Evolutionary conservation across 2,329 filamentous ascomycete genomes (phyloP), one percentile per base, ranked within the genome.

Genomic region (Phyllosticta citriasiana): DNA sequence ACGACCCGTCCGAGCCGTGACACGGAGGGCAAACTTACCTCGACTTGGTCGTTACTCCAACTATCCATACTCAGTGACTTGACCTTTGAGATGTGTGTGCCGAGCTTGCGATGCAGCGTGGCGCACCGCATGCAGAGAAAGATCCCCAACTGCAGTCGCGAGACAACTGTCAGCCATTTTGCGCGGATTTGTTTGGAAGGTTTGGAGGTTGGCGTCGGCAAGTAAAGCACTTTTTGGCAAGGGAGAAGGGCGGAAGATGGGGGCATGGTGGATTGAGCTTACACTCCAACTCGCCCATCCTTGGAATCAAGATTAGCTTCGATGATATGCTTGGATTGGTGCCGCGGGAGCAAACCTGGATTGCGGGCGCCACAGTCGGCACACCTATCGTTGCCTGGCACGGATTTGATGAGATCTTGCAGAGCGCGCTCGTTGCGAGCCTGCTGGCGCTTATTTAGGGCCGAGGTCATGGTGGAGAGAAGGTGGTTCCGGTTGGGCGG

Each of bases 1-100:
- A 70, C 27, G 19, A 58, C 65, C 27, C 60, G 47, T 53, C 27
- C 50, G 40, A 30, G 57, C 26, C 26, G 63, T 55, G 35, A 63
- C 27, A 22, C 55, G 61, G 70, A 61, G 65, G 47, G 5, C n/a
- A 52, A 52, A 76, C 84, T 76, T 79, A 96, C 92, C 77, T 99
- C 94, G 65, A 99, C 92, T 77, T 99, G 94, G 64, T 97, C 94
- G 70, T 88, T 87, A 56, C 89, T 86, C 94, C 94, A 99, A 67
- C 88, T 94, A 76, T 99, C 94, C 92, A 99, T 97, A 74, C 89
- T 97, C 77, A 99, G 77, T 47, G 92, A 97, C 77, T 99, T 99
- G 79, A 99, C 91, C 75, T 99, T 99, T 66, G 92, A 97, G 65
- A 99, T 91, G 75, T 99, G 94, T 51, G 94, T 97, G 64, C 94